A percentile compares a stretch with the other conserved stretches of the same genome.
These are phyloP conservation scores for Podospora didyma DNA, from an alignment of 495 filamentous ascomycete species.

Conservation along the genomic window DNA sequence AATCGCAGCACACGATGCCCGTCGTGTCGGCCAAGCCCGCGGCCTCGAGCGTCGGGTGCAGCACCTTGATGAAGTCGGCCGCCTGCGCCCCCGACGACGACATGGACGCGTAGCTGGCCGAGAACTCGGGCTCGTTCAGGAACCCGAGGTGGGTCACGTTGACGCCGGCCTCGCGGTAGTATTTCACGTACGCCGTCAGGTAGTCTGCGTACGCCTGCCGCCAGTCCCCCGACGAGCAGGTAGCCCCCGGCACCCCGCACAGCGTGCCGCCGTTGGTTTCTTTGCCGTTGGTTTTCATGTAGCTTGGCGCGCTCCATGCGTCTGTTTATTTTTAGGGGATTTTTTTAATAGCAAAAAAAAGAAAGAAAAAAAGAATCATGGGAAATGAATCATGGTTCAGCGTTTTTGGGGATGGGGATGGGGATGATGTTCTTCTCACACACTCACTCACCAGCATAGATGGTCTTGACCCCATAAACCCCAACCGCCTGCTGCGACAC, in stretches of 20 bases:
- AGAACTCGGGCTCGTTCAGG: conserved; percentile 42
- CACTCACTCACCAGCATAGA: conserved; percentile 45
- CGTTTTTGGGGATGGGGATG: too few species aligned
- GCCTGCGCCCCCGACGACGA: conserved; percentile 32
- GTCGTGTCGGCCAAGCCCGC: conserved; percentile 25
- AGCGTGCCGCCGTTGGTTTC: conserved; percentile 48
- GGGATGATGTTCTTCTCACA: too few species aligned
- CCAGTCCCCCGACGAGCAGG: conserved; percentile 51
- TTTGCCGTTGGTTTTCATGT: conserved; percentile 54
- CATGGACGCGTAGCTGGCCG: conserved; percentile 37
- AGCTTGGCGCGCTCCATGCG: conserved; percentile 53
- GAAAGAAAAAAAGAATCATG: too few species aligned
- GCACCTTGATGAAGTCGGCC: conserved; percentile 39
- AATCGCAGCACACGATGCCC: conserved; percentile 39
- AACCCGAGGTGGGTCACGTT: conserved; percentile 47
- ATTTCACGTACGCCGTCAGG: conserved; percentile 43
- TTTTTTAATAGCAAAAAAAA: too few species aligned
- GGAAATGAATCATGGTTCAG: too few species aligned
- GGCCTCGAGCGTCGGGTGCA: conserved; percentile 27
- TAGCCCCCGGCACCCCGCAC: conserved; percentile 45
- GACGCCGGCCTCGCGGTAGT: conserved; percentile 49
- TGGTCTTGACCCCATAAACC: conserved; percentile 41
- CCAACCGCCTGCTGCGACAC: conserved; percentile 46
- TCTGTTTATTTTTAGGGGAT: too few species aligned
- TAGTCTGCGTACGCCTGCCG: conserved; percentile 54